Conservation (phyloP, 805 yeast species). For the Grigorovia transvaalensis region DNA sequence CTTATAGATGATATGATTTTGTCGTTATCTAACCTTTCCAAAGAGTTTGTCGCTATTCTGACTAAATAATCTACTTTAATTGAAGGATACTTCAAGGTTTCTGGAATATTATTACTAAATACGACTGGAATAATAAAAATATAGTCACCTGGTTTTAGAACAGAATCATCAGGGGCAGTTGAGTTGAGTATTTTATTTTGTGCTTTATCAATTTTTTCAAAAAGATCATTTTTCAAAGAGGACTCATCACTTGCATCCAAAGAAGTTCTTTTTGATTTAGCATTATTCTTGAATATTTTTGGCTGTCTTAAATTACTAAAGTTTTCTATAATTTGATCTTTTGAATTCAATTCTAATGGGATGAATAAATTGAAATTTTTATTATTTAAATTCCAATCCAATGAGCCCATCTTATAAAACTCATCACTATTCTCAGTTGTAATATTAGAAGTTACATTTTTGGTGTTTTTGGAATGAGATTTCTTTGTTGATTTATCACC, state of each 20-base stretch:
- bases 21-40: background rate
- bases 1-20: background rate
- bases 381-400: constrained; percentile 37
- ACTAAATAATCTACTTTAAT: constrained; percentile 22
- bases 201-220: constrained; percentile 1
- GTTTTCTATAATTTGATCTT: constrained; percentile 17
- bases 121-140: constrained; percentile 54
- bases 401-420: constrained; percentile 36
- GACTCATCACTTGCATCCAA: constrained; percentile 9
- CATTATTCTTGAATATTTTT: constrained; percentile 14
- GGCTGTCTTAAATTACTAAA: constrained; percentile 10
- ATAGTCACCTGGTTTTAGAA: constrained; percentile 54
- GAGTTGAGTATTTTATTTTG: background rate
- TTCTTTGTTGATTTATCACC: background rate
- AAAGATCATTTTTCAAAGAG: constrained; percentile 6
- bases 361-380: constrained; percentile 37
- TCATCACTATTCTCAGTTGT: constrained; percentile 38
- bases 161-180: background rate
- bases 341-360: constrained; percentile 19
- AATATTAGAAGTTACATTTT: constrained; percentile 26
- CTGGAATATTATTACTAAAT: constrained; percentile 54
- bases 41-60: constrained; percentile 7
- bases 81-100: constrained; percentile 26
- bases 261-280: constrained; percentile 9
- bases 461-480: background rate